A percentile compares a stretch with the other conserved stretches of the same genome.
Evolutionary conservation across 2,329 filamentous ascomycete genomes (phyloP).

Genomic region (Sporothrix variecibatus): DNA sequence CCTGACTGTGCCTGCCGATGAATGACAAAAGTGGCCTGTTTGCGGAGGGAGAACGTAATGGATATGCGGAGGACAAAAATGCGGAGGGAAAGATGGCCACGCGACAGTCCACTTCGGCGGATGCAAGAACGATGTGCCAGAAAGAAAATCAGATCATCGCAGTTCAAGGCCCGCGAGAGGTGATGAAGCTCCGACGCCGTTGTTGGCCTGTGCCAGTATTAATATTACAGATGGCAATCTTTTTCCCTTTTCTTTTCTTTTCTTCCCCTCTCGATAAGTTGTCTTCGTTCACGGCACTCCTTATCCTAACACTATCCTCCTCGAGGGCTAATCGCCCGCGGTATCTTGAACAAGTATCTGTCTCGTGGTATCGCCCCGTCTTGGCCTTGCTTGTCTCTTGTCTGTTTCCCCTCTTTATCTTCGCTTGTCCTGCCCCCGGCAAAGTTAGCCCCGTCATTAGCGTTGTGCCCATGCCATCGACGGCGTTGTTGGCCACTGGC

Average conservation of each 20-base stretch:
- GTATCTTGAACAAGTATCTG: neutral
- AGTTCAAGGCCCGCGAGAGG: neutral
- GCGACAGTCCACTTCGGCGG: neutral
- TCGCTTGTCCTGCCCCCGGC: neutral
- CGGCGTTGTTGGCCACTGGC: neutral
- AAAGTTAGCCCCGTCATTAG: constrained; percentile 2
- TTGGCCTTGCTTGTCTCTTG: neutral
- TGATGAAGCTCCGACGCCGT: neutral
- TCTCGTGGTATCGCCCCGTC: neutral
- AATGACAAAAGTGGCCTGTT: neutral
- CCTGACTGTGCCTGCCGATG: neutral
- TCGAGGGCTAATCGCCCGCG: neutral
- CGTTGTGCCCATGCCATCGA: neutral
- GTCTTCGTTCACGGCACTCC: neutral
- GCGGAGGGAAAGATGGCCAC: neutral
- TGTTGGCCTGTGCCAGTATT: neutral
- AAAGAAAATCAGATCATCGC: neutral
- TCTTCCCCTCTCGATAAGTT: neutral
- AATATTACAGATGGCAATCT: neutral
- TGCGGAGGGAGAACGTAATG: neutral
- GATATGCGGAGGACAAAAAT: neutral
- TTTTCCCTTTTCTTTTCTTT: neutral
- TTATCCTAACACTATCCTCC: neutral
- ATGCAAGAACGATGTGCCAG: neutral
- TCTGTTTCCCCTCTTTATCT: neutral